A percentile compares a stretch with the other conserved stretches of the same genome.
Evolutionary conservation across 2,329 filamentous ascomycete genomes (phyloP).

Genomic region (Phyllachora maydis): DNA sequence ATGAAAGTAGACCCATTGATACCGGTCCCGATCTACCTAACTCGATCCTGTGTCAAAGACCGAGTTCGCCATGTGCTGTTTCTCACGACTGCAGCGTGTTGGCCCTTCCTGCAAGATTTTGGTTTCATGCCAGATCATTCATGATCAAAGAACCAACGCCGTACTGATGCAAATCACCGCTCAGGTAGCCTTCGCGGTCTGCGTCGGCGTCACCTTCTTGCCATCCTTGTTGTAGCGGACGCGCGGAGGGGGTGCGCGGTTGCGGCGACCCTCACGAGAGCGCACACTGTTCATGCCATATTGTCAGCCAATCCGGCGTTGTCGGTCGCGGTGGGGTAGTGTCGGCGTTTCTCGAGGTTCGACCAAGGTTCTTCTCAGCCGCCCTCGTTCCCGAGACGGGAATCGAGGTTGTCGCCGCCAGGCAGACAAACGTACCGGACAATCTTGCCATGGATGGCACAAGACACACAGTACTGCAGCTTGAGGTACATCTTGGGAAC

Average conservation of each 20-base stretch:
- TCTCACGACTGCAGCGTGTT: too few relatives aligned
- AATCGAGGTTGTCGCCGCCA: conserved; percentile 33
- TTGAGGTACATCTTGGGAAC: conserved; percentile 99
- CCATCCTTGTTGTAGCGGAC: conserved; percentile 99
- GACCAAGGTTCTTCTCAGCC: conserved; percentile 23
- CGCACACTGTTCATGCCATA: conserved; percentile 61
- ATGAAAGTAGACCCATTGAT: too few relatives aligned
- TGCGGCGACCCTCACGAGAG: conserved; percentile 89
- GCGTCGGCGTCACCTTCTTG: conserved; percentile 94
- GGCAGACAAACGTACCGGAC: conserved; percentile 71
- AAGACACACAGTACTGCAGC: conserved; percentile 99
- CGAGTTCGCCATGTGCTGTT: too few relatives aligned
- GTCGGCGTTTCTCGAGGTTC: conserved; percentile 7
- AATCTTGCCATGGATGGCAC: conserved; percentile 99
- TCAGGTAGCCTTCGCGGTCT: conserved; percentile 44
- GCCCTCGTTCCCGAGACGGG: conserved; percentile 14
- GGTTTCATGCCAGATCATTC: too few relatives aligned
- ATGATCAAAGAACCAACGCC: too few relatives aligned
- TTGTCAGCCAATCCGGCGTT: conserved; percentile 17
- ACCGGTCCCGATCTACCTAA: too few relatives aligned
- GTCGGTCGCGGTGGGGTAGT: conserved; percentile 5
- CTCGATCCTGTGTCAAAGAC: too few relatives aligned
- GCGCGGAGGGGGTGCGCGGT: conserved; percentile 92
- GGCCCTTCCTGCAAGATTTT: too few relatives aligned
- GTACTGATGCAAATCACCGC: too few relatives aligned